Evolutionary conservation across 768 basidiomycete species (phyloP), one percentile per base, ranked within the genome.

Genomic region (Cystoderma amianthinum): DNA sequence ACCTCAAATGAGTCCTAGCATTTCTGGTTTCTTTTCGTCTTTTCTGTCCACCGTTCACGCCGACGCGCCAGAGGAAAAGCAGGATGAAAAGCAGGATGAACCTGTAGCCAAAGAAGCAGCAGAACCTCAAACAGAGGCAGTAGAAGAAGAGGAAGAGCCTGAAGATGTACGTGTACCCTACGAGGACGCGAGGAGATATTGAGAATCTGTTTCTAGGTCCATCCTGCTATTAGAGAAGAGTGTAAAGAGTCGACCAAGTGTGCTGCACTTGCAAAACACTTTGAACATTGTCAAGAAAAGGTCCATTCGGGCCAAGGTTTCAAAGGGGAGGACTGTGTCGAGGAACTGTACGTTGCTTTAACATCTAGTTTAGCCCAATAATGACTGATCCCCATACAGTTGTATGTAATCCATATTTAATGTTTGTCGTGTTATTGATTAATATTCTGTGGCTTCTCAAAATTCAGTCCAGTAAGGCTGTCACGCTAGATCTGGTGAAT

Each of bases 271-370:
- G 69, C 82, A 28, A 78, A 85, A 55, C 93, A 95, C 67, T 95
- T 94, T 61, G 75, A 84, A 44, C 87, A 93, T 56, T 95, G 93
- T 62, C 76, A 87, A 58, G 86, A 93, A 62, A 93, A 90, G 66
- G 82, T 96, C 36, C 63, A 78, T 44, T 71, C 69, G 21, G 93
- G 92, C 19, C 57, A 92, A 54, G 92, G 90, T 28, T 90, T 75
- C 76, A 82, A 88, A 59, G 80, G 80, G 48, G 93, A 95, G 70
- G 91, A 94, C 58, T 95, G 91, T 56, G 85, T 93, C 25, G 88
- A 92, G 65, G 90, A 91, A 72, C 60, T 91, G 85, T 87, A 51
- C 60, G 83, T 76, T n/a, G n/a, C 17, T 46, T 32, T 36, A n/a
- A n/a, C n/a, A n/a, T n/a, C n/a, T n/a, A n/a, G n/a, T n/a, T n/a